These are phyloP conservation scores for Geum urbanum DNA, from an alignment of 306 rosid species.

Conservation along the genomic window DNA sequence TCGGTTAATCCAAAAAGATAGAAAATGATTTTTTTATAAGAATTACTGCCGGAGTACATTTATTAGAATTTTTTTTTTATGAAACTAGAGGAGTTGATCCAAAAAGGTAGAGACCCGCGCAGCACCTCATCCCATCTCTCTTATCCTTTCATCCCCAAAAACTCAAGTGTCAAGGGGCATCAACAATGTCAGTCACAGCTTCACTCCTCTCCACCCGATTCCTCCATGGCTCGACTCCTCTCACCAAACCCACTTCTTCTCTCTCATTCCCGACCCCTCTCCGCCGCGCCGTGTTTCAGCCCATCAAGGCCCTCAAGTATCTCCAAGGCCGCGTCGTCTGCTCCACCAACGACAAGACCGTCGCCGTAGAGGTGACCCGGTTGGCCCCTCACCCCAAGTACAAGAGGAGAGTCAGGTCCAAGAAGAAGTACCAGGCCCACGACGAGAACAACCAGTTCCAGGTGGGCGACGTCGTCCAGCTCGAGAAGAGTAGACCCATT, in stretches of 20 bases:
- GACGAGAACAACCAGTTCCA: conserved; percentile 81
- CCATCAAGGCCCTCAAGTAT: conserved; percentile 60
- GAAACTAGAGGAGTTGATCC: too few relatives aligned
- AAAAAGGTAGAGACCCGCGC: neutral
- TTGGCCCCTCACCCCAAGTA: conserved; percentile 85
- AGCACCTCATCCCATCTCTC: conserved; percentile 1
- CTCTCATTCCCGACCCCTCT: conserved; percentile 22
- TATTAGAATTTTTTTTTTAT: too few relatives aligned
- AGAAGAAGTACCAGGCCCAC: conserved; percentile 97
- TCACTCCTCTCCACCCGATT: conserved; percentile 25
- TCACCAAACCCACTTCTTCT: conserved; percentile 45
- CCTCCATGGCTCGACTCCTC: conserved; percentile 13
- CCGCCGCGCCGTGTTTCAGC: conserved; percentile 38
- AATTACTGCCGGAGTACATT: too few relatives aligned
- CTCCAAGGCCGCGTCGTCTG: conserved; percentile 80
- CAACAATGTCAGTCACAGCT: conserved; percentile 32
- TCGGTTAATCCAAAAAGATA: too few relatives aligned
- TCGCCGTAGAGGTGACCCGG: conserved; percentile 79
- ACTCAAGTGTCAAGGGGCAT: neutral
- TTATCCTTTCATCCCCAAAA: conserved; percentile 11
- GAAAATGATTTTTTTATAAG: too few relatives aligned
- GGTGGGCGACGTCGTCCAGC: conserved; percentile 79
- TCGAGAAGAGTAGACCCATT: conserved; percentile 65
- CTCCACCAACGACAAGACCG: conserved; percentile 69
- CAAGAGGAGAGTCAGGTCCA: conserved; percentile 80